phyloP scores from a whole-genome alignment of 352 stramenopile genomes.

The Globisporangium solare region DNA sequence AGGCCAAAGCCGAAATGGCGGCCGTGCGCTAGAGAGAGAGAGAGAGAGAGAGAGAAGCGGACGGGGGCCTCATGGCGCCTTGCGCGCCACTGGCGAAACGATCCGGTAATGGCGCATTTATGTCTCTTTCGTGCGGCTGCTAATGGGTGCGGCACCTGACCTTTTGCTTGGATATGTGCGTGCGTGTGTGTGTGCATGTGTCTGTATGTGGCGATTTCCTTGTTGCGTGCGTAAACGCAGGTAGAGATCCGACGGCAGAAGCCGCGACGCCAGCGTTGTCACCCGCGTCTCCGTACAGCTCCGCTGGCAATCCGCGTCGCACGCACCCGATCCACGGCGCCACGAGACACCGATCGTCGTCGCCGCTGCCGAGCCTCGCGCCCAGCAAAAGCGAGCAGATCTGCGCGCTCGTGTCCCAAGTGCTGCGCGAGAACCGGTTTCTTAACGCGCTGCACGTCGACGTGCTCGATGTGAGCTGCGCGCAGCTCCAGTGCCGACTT shows the following conservation, averaged over 20 bases:
- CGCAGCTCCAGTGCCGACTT: constrained; percentile 51
- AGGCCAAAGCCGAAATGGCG: too few relatives aligned
- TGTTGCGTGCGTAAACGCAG: neutral
- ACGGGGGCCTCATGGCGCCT: too few relatives aligned
- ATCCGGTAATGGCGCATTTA: neutral
- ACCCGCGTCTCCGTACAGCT: constrained; percentile 4
- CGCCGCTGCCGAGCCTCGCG: neutral
- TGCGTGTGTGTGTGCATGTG: neutral
- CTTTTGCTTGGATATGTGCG: neutral
- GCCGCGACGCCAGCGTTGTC: neutral
- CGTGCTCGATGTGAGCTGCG: constrained; percentile 38
- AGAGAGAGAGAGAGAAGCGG: too few relatives aligned
- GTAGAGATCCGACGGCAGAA: neutral
- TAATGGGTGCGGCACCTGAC: neutral
- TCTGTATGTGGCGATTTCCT: neutral
- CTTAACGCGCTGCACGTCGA: constrained; percentile 4
- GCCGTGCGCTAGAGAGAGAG: too few relatives aligned
- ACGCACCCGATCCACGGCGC: neutral
- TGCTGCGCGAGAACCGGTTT: neutral
- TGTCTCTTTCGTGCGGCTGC: neutral
- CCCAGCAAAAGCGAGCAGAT: constrained; percentile 6
- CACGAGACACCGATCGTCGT: constrained; percentile 13
- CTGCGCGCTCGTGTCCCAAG: neutral
- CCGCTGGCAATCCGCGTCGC: constrained; percentile 1
- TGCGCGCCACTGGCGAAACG: neutral